These are phyloP conservation scores for Curvularia sp. DNA, from an alignment of 2,329 filamentous ascomycete species.

Conservation along the genomic window DNA sequence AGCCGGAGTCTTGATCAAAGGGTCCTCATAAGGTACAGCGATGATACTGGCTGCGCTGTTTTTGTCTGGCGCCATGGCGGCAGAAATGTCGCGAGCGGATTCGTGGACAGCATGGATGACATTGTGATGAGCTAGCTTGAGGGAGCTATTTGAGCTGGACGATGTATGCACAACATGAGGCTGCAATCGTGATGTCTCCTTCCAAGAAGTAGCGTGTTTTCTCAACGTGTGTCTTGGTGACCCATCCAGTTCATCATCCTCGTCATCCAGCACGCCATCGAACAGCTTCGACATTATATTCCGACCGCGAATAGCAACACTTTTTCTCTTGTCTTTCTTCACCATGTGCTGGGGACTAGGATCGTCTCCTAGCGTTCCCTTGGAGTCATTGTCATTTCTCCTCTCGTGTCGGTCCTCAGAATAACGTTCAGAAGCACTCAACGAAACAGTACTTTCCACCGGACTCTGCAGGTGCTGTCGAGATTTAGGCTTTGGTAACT, in stretches of 20 bases:
- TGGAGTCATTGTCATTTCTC: constrained; percentile 8
- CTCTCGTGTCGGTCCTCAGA: background rate
- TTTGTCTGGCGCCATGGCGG: background rate
- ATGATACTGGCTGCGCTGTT: background rate
- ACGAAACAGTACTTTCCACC: background rate
- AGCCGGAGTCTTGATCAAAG: constrained; percentile 1
- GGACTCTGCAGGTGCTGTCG: background rate
- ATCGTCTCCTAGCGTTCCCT: background rate
- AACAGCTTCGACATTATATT: constrained; percentile 34
- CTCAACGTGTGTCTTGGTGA: background rate
- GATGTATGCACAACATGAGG: background rate
- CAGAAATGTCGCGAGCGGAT: background rate
- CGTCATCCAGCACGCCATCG: constrained; percentile 20
- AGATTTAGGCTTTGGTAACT: background rate
- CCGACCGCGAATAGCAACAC: constrained; percentile 16
- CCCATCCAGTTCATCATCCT: background rate
- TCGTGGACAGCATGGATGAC: background rate
- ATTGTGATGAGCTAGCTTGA: constrained; percentile 3
- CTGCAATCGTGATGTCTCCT: background rate
- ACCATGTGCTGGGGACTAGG: background rate
- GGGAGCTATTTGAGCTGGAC: constrained; percentile 1
- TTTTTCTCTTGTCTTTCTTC: constrained; percentile 21
- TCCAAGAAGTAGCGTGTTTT: background rate
- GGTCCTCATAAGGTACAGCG: background rate
- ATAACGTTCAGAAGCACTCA: background rate